Evolutionary conservation across 345 rosid species (phyloP).

Genomic region (Brassica napus): DNA sequence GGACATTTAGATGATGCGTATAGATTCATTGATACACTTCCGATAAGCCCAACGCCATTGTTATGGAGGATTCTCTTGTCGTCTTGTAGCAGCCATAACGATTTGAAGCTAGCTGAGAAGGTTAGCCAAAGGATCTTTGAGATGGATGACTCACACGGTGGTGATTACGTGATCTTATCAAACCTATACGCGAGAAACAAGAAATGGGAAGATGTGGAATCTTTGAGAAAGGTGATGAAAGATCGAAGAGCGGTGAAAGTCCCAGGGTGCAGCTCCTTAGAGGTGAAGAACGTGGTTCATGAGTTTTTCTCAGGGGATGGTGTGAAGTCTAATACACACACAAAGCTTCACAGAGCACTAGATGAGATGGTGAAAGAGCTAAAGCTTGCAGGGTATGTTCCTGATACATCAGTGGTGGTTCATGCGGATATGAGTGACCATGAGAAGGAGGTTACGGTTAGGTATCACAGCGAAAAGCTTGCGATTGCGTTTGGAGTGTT

Average conservation of each 20-base stretch:
- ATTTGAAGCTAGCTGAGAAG: slow-evolving; percentile 52
- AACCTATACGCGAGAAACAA: slow-evolving; percentile 70
- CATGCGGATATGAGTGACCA: slow-evolving; percentile 64
- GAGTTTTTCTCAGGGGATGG: slow-evolving; percentile 81
- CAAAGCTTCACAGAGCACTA: slow-evolving; percentile 54
- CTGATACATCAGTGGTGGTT: slow-evolving; percentile 65
- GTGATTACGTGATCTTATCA: slow-evolving; percentile 78
- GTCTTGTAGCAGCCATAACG: slow-evolving; percentile 69
- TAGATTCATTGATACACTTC: slow-evolving; percentile 59
- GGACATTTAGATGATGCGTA: slow-evolving; percentile 67
- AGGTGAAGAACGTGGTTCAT: slow-evolving; percentile 69
- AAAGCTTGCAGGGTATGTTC: slow-evolving; percentile 75
- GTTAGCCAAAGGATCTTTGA: slow-evolving; percentile 61
- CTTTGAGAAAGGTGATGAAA: slow-evolving; percentile 57
- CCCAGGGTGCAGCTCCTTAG: slow-evolving; percentile 87
- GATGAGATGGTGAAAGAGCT: slow-evolving; percentile 66
- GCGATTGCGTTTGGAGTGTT: slow-evolving; percentile 78
- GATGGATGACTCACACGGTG: slow-evolving; percentile 72
- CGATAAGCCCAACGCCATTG: slow-evolving; percentile 59
- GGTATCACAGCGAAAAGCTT: slow-evolving; percentile 87
- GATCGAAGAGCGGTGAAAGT: slow-evolving; percentile 61
- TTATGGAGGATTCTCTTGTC: slow-evolving; percentile 80
- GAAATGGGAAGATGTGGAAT: slow-evolving; percentile 73
- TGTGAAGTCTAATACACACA: slow-evolving; percentile 49
- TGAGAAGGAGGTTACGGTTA: slow-evolving; percentile 64